These are phyloP conservation scores for Podospora pseudocomata DNA, from an alignment of 495 filamentous ascomycete genomes.

Conservation along the genomic window DNA sequence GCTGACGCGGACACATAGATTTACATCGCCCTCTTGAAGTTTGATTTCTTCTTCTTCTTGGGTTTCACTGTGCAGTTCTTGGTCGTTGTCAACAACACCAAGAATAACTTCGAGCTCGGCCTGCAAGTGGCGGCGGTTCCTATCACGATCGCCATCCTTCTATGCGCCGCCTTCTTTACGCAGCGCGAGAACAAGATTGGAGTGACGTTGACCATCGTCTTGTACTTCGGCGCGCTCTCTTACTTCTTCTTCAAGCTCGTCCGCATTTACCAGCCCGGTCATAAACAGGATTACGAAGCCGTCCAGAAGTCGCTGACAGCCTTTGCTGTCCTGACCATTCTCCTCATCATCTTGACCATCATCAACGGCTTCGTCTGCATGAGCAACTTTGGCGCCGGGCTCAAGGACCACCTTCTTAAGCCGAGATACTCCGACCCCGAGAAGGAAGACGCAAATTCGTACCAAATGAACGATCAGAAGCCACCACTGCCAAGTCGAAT, in stretches of 20 bases:
- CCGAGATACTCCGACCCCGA: conserved; percentile 63
- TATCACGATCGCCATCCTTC: conserved; percentile 80
- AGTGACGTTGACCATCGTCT: conserved; percentile 72
- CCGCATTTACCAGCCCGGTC: conserved; percentile 74
- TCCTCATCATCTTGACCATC: conserved; percentile 86
- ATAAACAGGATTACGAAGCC: conserved; percentile 58
- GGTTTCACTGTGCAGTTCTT: conserved; percentile 97
- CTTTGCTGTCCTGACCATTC: conserved; percentile 88
- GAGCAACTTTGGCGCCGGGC: conserved; percentile 82
- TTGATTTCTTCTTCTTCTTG: conserved; percentile 99
- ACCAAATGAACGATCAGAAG: conserved; percentile 58
- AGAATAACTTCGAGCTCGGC: conserved; percentile 65
- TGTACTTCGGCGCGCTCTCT: conserved; percentile 85
- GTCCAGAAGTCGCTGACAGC: conserved; percentile 79
- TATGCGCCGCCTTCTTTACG: conserved; percentile 79
- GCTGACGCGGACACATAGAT: conserved; percentile 59
- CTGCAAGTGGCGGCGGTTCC: conserved; percentile 87
- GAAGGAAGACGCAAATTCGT: conserved; percentile 67
- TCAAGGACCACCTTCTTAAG: conserved; percentile 79
- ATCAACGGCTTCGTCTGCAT: conserved; percentile 82
- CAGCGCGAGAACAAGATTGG: conserved; percentile 75
- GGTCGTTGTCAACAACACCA: conserved; percentile 73
- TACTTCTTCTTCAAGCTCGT: conserved; percentile 99
- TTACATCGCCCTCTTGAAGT: conserved; percentile 95
- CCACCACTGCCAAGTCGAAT: conserved; percentile 66